Conservation (phyloP, 768 basidiomycete species). For the Russula olivacea region DNA sequence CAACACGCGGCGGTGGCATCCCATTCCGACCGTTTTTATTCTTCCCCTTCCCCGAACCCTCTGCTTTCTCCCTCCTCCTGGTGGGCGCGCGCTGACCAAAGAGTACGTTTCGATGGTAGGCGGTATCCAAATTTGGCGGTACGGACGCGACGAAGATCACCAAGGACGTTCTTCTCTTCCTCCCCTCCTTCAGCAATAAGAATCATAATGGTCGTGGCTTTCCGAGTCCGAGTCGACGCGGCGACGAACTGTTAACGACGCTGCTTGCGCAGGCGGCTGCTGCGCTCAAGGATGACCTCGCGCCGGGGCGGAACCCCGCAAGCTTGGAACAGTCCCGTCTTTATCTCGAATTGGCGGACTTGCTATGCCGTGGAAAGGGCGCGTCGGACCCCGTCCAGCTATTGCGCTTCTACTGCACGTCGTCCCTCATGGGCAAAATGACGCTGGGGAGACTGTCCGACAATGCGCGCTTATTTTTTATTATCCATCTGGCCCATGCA, state of each 20-base stretch:
- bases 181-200: conserved; percentile 39
- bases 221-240: conserved; percentile 34
- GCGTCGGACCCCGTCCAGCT: conserved; percentile 42
- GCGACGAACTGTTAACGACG: conserved; percentile 37
- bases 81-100: not conserved
- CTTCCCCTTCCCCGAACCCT: too few species aligned
- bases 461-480: conserved; percentile 41
- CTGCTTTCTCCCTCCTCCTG: not conserved
- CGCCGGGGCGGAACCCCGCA: conserved; percentile 28
- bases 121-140: conserved; percentile 41
- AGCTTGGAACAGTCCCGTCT: conserved; percentile 37
- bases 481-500: conserved; percentile 42
- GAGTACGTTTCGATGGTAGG: conserved; percentile 33
- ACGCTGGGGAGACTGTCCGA: conserved; percentile 42
- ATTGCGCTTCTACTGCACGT: conserved; percentile 47
- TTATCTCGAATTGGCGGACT: conserved; percentile 44
- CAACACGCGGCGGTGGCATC: not conserved
- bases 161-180: conserved; percentile 46
- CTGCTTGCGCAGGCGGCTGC: conserved; percentile 36
- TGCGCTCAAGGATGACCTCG: conserved; percentile 32
- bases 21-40: conserved; percentile 10
- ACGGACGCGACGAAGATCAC: conserved; percentile 44
- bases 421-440: conserved; percentile 39
- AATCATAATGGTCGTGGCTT: conserved; percentile 13
- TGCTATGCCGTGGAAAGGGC: conserved; percentile 39